Evolutionary conservation across 2,329 filamentous ascomycete genomes (phyloP).

Genomic region (Xylariaceae sp.): DNA sequence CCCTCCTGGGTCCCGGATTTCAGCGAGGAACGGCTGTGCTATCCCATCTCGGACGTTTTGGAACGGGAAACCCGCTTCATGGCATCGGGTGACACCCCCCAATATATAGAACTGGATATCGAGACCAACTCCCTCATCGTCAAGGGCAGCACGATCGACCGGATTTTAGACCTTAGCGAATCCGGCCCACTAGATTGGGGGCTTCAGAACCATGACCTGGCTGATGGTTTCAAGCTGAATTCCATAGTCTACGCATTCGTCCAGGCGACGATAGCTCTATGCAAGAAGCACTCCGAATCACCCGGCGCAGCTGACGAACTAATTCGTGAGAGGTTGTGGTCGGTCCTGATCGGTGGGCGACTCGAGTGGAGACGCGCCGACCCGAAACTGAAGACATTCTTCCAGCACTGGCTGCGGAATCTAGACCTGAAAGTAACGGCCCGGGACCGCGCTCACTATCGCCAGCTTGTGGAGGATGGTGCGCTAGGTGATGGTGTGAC

Average conservation of each 20-base stretch:
- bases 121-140: conserved; percentile 4
- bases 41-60: conserved; percentile 2
- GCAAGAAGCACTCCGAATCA: conserved; percentile 2
- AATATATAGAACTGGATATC: neutral
- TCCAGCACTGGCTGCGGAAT: conserved; percentile 3
- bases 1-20: conserved; percentile 15
- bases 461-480: neutral
- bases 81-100: conserved; percentile 8
- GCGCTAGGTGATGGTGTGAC: neutral
- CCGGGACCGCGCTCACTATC: neutral
- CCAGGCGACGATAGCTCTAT: conserved; percentile 7
- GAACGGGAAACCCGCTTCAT: neutral
- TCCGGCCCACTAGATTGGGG: conserved; percentile 6
- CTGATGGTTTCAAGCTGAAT: conserved; percentile 1
- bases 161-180: conserved; percentile 6
- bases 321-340: conserved; percentile 3
- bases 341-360: conserved; percentile 6
- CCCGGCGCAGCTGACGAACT: neutral
- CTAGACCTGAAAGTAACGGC: neutral
- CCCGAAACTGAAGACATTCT: conserved; percentile 1
- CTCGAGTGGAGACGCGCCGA: conserved; percentile 2
- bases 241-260: conserved; percentile 6
- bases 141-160: conserved; percentile 3
- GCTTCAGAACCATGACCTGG: neutral
- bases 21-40: conserved; percentile 7